Conservation (phyloP, 1,284 basidiomycete species). For the Omphalotus olearius region DNA sequence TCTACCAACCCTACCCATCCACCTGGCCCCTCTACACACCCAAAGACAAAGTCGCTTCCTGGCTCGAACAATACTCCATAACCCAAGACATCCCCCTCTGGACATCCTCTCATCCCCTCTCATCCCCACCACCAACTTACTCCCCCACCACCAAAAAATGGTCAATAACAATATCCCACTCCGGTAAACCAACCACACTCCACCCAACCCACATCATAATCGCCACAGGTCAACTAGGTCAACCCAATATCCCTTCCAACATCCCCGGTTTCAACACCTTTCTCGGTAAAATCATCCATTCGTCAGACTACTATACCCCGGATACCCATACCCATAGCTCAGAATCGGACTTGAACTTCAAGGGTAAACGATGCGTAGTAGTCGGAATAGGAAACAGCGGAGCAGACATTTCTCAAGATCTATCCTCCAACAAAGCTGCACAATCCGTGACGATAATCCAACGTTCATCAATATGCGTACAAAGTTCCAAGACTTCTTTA, state of each 20-base stretch:
- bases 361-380: constrained; percentile 33
- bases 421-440: constrained; percentile 25
- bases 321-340: too few species aligned
- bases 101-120: constrained; percentile 24
- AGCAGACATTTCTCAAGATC: constrained; percentile 35
- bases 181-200: constrained; percentile 23
- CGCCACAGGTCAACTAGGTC: constrained; percentile 33
- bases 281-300: constrained; percentile 28
- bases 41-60: constrained; percentile 34
- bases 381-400: constrained; percentile 37
- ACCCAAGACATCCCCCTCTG: constrained; percentile 34
- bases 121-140: constrained; percentile 22
- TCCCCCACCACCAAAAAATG: constrained; percentile 27
- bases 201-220: constrained; percentile 33
- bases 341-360: too few species aligned
- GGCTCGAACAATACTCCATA: constrained; percentile 33
- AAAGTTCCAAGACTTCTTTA: constrained; percentile 25
- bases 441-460: constrained; percentile 35
- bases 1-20: constrained; percentile 34
- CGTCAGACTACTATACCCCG: constrained; percentile 28
- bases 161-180: constrained; percentile 26
- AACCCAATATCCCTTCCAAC: constrained; percentile 26
- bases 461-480: constrained; percentile 33
- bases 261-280: constrained; percentile 25
- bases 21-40: constrained; percentile 35